Conservation (phyloP, 371 early-diverging fungal genomes). For the Globomyces sp. region DNA sequence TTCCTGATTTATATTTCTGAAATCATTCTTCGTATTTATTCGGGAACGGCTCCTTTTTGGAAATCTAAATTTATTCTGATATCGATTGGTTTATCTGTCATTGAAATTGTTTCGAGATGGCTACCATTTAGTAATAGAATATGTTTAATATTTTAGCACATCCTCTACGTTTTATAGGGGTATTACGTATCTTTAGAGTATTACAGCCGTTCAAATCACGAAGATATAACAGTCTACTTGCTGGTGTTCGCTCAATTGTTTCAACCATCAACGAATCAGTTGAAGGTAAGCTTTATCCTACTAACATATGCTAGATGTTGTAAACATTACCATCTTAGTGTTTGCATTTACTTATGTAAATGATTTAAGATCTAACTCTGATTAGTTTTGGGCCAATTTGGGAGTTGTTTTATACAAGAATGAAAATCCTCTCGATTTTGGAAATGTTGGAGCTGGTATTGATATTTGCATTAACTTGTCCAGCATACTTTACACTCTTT, state of each 20-base stretch:
- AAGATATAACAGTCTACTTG: constrained; percentile 1
- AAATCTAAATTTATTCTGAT: neutral
- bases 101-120: neutral
- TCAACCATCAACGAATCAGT: constrained; percentile 8
- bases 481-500: constrained; percentile 14
- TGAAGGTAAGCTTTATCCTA: neutral
- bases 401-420: constrained; percentile 1
- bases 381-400: neutral
- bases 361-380: no score
- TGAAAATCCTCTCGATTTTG: constrained; percentile 8
- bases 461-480: no score
- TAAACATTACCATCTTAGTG: constrained; percentile 14
- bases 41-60: neutral
- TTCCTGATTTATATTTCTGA: neutral
- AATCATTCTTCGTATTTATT: neutral
- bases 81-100: neutral
- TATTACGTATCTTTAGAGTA: constrained; percentile 1
- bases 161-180: neutral
- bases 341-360: constrained; percentile 1
- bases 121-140: neutral
- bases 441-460: neutral
- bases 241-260: constrained; percentile 5
- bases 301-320: neutral
- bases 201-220: constrained; percentile 8
- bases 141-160: neutral